Conservation (phyloP, 345 rosid species). For the Moricandia arvensis region DNA sequence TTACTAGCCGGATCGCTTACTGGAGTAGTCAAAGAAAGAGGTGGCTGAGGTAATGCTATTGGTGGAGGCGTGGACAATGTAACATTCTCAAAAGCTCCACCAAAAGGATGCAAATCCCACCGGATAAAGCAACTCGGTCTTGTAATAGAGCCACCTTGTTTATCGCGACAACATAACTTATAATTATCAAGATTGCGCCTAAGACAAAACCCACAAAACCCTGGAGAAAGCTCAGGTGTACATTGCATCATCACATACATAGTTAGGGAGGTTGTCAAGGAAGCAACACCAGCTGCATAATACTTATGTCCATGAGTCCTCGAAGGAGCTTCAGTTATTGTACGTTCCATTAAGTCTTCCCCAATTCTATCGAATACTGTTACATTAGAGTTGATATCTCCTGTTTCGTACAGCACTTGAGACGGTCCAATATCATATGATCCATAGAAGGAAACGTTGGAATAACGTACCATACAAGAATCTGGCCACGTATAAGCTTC, state of each 20-base stretch:
- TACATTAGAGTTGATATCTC: background rate
- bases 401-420: background rate
- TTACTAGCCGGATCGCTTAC: background rate
- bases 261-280: background rate
- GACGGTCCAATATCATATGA: constrained; percentile 7
- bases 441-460: constrained; percentile 34
- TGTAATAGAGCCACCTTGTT: constrained; percentile 2
- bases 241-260: constrained; percentile 23
- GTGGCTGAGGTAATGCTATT: background rate
- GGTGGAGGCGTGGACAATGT: background rate
- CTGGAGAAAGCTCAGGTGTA: constrained; percentile 19
- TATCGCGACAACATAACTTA: constrained; percentile 4
- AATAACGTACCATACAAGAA: constrained; percentile 43
- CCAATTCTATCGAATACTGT: constrained; percentile 23
- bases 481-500: constrained; percentile 41
- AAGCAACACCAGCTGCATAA: constrained; percentile 20
- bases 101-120: constrained; percentile 26
- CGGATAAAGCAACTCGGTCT: constrained; percentile 29
- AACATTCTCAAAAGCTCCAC: constrained; percentile 29
- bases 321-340: background rate
- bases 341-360: constrained; percentile 25
- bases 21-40: background rate
- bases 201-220: constrained; percentile 10
- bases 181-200: background rate
- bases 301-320: constrained; percentile 1